Percentiles rank a stretch among this genome's conserved stretches.
Evolutionary conservation across 805 yeast genomes (phyloP).

Genomic region (Wickerhamiella brachini): DNA sequence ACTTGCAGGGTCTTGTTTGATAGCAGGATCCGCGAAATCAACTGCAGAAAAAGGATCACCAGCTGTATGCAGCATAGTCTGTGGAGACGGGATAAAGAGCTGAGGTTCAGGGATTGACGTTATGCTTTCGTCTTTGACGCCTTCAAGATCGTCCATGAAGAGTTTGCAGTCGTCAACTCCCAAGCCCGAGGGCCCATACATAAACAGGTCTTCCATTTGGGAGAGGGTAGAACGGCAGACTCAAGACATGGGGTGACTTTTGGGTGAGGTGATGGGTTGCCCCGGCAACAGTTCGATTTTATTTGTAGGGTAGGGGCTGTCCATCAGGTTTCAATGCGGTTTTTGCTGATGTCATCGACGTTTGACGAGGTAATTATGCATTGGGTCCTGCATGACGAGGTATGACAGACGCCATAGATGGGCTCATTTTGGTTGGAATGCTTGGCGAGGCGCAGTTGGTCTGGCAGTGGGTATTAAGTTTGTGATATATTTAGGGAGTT

Average conservation of each 20-base stretch:
- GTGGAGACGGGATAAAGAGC: slow-evolving; percentile 6
- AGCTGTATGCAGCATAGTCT: slow-evolving; percentile 6
- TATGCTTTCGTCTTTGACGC: not conserved
- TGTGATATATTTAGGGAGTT: too few species aligned
- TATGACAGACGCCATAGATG: not conserved
- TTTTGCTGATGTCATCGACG: not conserved
- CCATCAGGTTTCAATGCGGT: not conserved
- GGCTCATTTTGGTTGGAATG: not conserved
- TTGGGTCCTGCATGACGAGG: not conserved
- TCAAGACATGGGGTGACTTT: not conserved
- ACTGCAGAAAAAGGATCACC: slow-evolving; percentile 3
- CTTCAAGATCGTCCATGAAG: slow-evolving; percentile 4
- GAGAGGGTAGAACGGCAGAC: not conserved
- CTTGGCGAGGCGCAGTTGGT: not conserved
- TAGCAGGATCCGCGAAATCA: not conserved
- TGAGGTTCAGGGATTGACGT: not conserved
- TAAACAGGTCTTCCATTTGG: slow-evolving; percentile 7
- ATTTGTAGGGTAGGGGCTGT: not conserved
- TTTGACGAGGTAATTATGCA: not conserved
- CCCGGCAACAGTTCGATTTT: not conserved
- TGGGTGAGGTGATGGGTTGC: not conserved
- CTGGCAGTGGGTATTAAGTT: too few species aligned
- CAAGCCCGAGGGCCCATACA: slow-evolving; percentile 5
- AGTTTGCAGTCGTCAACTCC: slow-evolving; percentile 6
- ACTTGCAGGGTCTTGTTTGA: not conserved